Conservation (phyloP, 2,329 filamentous ascomycete genomes). For the Diplocarpon mali region DNA sequence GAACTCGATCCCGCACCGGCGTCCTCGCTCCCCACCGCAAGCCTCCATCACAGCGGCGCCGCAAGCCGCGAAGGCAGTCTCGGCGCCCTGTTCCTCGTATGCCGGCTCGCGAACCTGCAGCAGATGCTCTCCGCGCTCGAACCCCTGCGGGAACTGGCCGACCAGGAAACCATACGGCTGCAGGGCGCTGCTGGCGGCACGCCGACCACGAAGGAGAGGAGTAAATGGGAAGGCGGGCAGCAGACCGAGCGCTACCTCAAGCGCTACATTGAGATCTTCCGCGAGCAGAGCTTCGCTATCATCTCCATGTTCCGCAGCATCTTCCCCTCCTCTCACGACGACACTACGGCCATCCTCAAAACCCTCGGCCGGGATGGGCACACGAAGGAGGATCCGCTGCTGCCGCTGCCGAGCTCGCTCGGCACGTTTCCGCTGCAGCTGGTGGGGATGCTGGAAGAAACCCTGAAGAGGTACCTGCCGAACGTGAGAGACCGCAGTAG, state of each 20-base stretch:
- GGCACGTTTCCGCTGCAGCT: constrained; percentile 78
- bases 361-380: constrained; percentile 11
- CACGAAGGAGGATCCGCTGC: constrained; percentile 33
- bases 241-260: constrained; percentile 93
- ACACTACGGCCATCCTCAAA: constrained; percentile 4
- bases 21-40: constrained; percentile 1
- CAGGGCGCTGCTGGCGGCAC: constrained; percentile 4
- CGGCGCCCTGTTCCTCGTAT: constrained; percentile 78
- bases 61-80: constrained; percentile 51
- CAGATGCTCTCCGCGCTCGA: constrained; percentile 73
- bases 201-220: constrained; percentile 17
- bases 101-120: constrained; percentile 68
- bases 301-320: constrained; percentile 91
- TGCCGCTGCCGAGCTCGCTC: constrained; percentile 61
- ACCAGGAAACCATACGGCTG: constrained; percentile 59
- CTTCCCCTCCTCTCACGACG: constrained; percentile 43
- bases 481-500: constrained; percentile 70
- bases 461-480: constrained; percentile 64
- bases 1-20: constrained; percentile 48
- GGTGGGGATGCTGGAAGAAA: constrained; percentile 68
- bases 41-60: constrained; percentile 16
- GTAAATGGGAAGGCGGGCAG: constrained; percentile 58
- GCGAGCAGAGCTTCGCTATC: constrained; percentile 93
- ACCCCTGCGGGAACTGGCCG: constrained; percentile 77
- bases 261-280: constrained; percentile 92